A percentile compares a stretch with the other conserved stretches of the same genome.
These are phyloP conservation scores for Mycena rebaudengoi DNA, from an alignment of 768 basidiomycete species.

Conservation along the genomic window DNA sequence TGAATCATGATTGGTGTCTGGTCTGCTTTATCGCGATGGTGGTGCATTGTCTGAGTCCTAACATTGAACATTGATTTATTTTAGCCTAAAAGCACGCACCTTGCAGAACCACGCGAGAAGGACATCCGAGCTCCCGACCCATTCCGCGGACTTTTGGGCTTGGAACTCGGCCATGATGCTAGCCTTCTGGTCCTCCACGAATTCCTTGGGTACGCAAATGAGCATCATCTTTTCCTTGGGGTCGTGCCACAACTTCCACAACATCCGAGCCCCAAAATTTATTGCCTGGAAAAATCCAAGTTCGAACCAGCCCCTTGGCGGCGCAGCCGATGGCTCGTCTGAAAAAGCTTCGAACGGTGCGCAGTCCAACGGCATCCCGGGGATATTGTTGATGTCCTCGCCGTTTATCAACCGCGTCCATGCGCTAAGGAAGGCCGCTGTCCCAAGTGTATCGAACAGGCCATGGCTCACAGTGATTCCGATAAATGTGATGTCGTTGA, in stretches of 20 bases:
- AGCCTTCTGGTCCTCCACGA: conserved; percentile 2
- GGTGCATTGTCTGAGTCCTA: background rate
- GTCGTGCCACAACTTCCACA: conserved; percentile 1
- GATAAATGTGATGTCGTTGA: conserved; percentile 12
- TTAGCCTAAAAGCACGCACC: background rate
- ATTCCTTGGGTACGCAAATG: conserved; percentile 9
- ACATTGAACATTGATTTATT: conserved; percentile 6
- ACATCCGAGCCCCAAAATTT: background rate
- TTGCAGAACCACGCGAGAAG: conserved; percentile 12
- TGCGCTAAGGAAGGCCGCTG: background rate
- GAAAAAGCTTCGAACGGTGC: conserved; percentile 3
- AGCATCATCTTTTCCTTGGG: background rate
- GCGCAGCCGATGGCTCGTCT: background rate
- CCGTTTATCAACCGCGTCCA: conserved; percentile 13
- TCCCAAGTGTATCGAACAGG: conserved; percentile 4
- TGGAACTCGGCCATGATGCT: conserved; percentile 8
- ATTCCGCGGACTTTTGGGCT: background rate
- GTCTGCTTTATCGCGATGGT: background rate
- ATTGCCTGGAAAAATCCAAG: too few relatives aligned
- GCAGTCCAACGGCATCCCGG: conserved; percentile 9
- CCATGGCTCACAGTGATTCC: conserved; percentile 1
- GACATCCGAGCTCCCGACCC: conserved; percentile 16
- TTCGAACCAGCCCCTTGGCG: conserved; percentile 8
- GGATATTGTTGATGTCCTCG: conserved; percentile 1
- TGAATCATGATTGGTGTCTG: background rate